phyloP scores from a whole-genome alignment of 345 rosid species.

The Rubroshorea leprosula region DNA sequence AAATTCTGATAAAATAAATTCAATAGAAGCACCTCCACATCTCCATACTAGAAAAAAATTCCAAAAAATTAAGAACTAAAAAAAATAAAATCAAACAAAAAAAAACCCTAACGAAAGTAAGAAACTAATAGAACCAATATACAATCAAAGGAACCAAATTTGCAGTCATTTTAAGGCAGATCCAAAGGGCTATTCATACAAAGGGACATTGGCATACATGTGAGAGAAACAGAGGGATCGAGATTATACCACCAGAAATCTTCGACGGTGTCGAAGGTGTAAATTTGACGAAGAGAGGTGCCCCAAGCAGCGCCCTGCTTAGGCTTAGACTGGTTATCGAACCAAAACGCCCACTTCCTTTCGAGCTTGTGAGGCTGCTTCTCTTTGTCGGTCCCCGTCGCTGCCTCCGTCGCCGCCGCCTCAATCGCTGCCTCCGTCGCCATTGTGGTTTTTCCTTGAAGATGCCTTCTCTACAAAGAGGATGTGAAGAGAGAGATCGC shows the following conservation, averaged over 20 bases:
- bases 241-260: constrained; percentile 87
- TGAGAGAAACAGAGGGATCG: background rate
- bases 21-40: background rate
- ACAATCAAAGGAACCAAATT: background rate
- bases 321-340: constrained; percentile 69
- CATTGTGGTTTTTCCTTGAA: background rate
- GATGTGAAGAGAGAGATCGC: background rate
- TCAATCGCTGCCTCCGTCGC: constrained; percentile 43
- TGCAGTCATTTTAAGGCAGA: background rate
- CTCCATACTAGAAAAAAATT: background rate
- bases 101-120: background rate
- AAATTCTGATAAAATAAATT: background rate
- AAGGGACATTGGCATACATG: background rate
- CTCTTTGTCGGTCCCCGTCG: constrained; percentile 20
- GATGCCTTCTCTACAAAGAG: background rate
- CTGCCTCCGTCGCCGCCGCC: constrained; percentile 24
- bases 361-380: constrained; percentile 61
- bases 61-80: background rate
- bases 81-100: background rate
- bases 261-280: constrained; percentile 85
- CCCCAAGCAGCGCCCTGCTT: constrained; percentile 92
- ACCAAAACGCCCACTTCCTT: constrained; percentile 92
- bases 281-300: constrained; percentile 60
- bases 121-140: background rate
- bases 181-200: background rate